Conservation (phyloP, 768 basidiomycete genomes). For the Psilocybe cubensis region DNA sequence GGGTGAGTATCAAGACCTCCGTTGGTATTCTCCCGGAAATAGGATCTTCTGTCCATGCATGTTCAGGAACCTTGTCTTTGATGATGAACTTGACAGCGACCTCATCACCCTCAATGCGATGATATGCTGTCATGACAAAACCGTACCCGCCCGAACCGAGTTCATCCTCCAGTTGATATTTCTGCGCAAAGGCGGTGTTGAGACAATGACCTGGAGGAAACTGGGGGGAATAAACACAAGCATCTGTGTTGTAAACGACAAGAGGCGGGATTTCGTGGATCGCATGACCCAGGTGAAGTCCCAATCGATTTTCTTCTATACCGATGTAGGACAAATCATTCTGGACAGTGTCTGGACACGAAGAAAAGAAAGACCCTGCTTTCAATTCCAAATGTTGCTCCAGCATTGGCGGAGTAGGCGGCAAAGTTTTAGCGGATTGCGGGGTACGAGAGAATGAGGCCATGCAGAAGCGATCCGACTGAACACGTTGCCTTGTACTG, state of each 20-base stretch:
- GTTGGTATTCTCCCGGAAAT: slow-evolving; percentile 69
- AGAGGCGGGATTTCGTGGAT: slow-evolving; percentile 5
- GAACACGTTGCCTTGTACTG: slow-evolving; percentile 4
- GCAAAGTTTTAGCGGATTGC: neutral
- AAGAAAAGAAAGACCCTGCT: slow-evolving; percentile 5
- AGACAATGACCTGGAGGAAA: slow-evolving; percentile 69
- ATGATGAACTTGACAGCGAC: slow-evolving; percentile 97
- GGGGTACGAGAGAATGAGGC: neutral
- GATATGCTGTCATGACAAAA: slow-evolving; percentile 87
- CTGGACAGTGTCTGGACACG: neutral
- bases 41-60: slow-evolving; percentile 68
- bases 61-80: slow-evolving; percentile 68
- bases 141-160: slow-evolving; percentile 94
- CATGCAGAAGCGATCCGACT: slow-evolving; percentile 4
- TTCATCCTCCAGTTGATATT: slow-evolving; percentile 71
- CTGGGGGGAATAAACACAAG: slow-evolving; percentile 36
- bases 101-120: slow-evolving; percentile 60
- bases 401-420: neutral
- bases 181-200: slow-evolving; percentile 58
- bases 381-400: slow-evolving; percentile 4
- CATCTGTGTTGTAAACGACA: slow-evolving; percentile 33
- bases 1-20: slow-evolving; percentile 78
- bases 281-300: slow-evolving; percentile 12
- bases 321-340: neutral
- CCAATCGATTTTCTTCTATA: slow-evolving; percentile 11